Conservation (phyloP, 1,284 basidiomycete genomes). For the Ustilago bromivora region DNA sequence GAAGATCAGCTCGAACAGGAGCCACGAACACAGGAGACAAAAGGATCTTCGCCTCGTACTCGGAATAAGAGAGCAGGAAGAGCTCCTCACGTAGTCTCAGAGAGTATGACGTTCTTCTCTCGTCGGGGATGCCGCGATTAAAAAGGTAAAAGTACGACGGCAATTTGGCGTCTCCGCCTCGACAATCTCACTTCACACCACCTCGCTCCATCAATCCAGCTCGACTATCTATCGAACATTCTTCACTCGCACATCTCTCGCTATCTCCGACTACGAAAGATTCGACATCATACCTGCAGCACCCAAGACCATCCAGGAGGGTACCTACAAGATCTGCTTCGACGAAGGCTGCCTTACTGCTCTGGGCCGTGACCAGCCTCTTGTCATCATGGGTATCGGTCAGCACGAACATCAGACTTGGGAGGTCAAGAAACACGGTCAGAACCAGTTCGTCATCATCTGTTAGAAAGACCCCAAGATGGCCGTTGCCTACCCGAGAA, state of each 20-base stretch:
- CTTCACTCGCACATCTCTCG: not conserved
- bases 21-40: not conserved
- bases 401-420: slow-evolving; percentile 2
- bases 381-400: not conserved
- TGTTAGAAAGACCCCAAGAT: slow-evolving; percentile 8
- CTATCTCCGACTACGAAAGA: not conserved
- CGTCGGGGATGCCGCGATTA: not conserved
- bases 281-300: slow-evolving; percentile 9
- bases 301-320: slow-evolving; percentile 14
- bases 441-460: slow-evolving; percentile 1
- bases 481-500: slow-evolving; percentile 3
- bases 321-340: slow-evolving; percentile 18
- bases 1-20: not conserved
- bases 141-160: not conserved
- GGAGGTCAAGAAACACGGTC: slow-evolving; percentile 14
- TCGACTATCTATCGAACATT: not conserved
- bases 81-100: not conserved
- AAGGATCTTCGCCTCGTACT: not conserved
- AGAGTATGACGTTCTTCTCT: not conserved
- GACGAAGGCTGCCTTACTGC: slow-evolving; percentile 10
- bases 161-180: not conserved
- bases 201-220: not conserved
- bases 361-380: not conserved
- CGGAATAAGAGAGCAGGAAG: not conserved
- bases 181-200: not conserved